Conservation (phyloP, 352 stramenopile genomes). For the Discostella stelligera region DNA sequence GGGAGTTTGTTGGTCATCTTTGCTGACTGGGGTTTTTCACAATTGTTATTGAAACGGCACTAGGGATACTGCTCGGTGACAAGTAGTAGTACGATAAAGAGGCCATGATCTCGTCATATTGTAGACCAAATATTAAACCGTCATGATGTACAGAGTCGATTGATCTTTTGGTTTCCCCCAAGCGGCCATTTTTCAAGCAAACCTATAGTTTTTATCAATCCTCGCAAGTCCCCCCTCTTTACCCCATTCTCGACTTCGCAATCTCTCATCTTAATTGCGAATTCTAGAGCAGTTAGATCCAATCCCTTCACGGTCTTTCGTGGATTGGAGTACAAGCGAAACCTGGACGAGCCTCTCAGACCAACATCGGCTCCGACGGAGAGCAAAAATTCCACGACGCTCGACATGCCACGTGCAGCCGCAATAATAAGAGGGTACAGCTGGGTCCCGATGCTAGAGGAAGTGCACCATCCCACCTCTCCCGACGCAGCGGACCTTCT, state of each 20-base stretch:
- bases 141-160: not conserved
- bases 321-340: conserved; percentile 64
- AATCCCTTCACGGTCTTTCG: conserved; percentile 55
- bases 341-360: conserved; percentile 53
- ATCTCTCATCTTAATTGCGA: conserved; percentile 60
- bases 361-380: conserved; percentile 24
- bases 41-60: conserved; percentile 65
- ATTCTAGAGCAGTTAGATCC: conserved; percentile 63
- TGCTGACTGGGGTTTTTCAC: conserved; percentile 76
- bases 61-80: conserved; percentile 10
- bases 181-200: conserved; percentile 37
- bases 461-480: conserved; percentile 19
- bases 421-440: conserved; percentile 67
- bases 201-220: conserved; percentile 57
- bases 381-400: conserved; percentile 72
- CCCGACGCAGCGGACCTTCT: conserved; percentile 17
- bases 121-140: no score
- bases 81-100: not conserved
- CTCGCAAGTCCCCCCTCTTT: conserved; percentile 42
- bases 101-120: no score
- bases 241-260: conserved; percentile 55
- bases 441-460: conserved; percentile 25
- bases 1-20: conserved; percentile 75
- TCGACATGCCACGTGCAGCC: conserved; percentile 67
- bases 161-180: not conserved